phyloP scores from a whole-genome alignment of 164 flowering plant species.

The Macadamia integrifolia region DNA sequence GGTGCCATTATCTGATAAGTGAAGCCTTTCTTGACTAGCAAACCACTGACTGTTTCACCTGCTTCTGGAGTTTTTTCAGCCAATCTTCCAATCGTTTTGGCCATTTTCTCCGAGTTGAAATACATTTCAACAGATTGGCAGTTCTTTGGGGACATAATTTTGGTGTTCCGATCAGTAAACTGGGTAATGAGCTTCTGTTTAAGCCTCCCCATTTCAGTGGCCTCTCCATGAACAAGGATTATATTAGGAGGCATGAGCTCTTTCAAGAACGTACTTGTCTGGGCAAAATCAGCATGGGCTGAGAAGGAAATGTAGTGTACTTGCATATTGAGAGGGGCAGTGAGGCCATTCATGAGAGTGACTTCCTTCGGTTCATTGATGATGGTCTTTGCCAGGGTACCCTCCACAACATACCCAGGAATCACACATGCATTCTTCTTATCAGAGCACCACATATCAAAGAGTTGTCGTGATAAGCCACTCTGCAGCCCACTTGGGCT shows the following conservation, averaged over 20 bases:
- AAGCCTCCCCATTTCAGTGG: constrained; percentile 91
- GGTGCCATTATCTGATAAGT: constrained; percentile 94
- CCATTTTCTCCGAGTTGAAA: constrained; percentile 92
- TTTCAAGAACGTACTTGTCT: constrained; percentile 79
- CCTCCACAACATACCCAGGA: constrained; percentile 94
- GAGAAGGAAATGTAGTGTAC: constrained; percentile 96
- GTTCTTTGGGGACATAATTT: constrained; percentile 80
- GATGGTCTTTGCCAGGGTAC: constrained; percentile 86
- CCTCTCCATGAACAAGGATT: constrained; percentile 93
- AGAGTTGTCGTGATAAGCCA: constrained; percentile 86
- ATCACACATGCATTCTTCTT: constrained; percentile 88
- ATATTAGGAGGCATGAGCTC: constrained; percentile 95
- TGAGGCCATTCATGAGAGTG: constrained; percentile 83
- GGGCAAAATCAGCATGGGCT: constrained; percentile 93
- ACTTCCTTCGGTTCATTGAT: constrained; percentile 92
- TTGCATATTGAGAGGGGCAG: constrained; percentile 88
- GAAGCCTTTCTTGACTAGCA: constrained; percentile 90
- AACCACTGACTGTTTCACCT: constrained; percentile 80
- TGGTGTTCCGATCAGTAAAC: constrained; percentile 70
- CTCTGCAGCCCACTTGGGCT: constrained; percentile 91
- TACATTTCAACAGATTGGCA: constrained; percentile 95
- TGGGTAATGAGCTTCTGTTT: constrained; percentile 74
- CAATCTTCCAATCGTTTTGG: constrained; percentile 79
- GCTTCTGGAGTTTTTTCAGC: constrained; percentile 82
- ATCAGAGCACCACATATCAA: constrained; percentile 93